phyloP scores from a whole-genome alignment of 2,329 filamentous ascomycete genomes.

The Fonsecaea monophora region DNA sequence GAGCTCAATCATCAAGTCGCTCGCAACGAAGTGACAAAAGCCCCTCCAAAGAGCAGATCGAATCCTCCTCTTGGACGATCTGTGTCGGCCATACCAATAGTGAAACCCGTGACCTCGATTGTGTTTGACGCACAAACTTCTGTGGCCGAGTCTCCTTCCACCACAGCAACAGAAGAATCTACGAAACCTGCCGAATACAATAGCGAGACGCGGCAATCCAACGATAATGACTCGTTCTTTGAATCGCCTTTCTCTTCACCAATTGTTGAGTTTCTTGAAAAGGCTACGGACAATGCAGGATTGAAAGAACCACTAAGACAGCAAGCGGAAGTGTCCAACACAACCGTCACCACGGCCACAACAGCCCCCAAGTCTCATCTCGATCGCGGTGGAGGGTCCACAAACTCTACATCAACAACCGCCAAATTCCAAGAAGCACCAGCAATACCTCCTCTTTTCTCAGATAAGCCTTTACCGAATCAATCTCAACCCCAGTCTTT shows the following conservation, averaged over 20 bases:
- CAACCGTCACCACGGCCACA: not conserved
- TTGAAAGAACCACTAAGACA: constrained; percentile 19
- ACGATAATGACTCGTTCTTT: constrained; percentile 26
- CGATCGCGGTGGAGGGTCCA: not conserved
- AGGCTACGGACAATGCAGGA: constrained; percentile 27
- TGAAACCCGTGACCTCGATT: constrained; percentile 7
- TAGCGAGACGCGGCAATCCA: constrained; percentile 1
- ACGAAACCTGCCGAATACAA: not conserved
- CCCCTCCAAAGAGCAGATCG: constrained; percentile 16
- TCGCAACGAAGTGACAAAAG: constrained; percentile 6
- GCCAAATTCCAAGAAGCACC: constrained; percentile 2
- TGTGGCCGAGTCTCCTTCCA: constrained; percentile 15
- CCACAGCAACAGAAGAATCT: constrained; percentile 21
- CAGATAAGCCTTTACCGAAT: constrained; percentile 18
- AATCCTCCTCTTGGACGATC: constrained; percentile 22
- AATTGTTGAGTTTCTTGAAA: constrained; percentile 29
- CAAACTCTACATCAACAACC: not conserved
- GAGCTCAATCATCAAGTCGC: constrained; percentile 14
- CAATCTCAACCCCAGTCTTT: constrained; percentile 14
- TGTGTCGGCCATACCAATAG: not conserved
- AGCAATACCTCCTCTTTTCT: constrained; percentile 28
- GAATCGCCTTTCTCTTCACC: constrained; percentile 31
- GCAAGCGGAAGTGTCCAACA: not conserved
- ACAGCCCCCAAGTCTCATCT: constrained; percentile 8
- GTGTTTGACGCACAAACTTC: constrained; percentile 14